phyloP scores from a whole-genome alignment of 345 rosid genomes.

The Sonneratia caseolaris region DNA sequence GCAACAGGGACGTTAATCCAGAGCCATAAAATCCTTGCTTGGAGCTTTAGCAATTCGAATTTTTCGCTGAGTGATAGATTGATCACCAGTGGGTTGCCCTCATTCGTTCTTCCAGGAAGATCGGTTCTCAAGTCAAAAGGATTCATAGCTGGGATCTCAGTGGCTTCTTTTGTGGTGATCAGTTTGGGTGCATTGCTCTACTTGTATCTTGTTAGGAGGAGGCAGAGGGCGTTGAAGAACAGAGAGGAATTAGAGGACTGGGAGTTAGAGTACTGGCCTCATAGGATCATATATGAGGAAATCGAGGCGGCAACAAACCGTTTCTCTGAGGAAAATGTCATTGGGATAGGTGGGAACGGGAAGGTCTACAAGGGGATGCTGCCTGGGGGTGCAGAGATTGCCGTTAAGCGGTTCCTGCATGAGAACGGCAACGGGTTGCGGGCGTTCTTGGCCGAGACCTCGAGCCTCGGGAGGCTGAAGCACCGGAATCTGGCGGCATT shows the following conservation, averaged over 20 bases:
- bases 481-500: constrained; percentile 58
- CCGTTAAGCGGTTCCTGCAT: constrained; percentile 59
- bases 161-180: constrained; percentile 27
- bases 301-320: constrained; percentile 49
- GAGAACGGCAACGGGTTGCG: constrained; percentile 58
- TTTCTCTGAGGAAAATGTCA: constrained; percentile 54
- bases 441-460: constrained; percentile 59
- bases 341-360: constrained; percentile 72
- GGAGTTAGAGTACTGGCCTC: constrained; percentile 94
- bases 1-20: constrained; percentile 50
- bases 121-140: constrained; percentile 28
- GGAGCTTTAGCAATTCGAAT: constrained; percentile 67
- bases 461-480: constrained; percentile 63
- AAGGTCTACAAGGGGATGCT: constrained; percentile 69
- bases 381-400: constrained; percentile 47
- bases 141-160: constrained; percentile 40
- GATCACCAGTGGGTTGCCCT: constrained; percentile 56
- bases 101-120: constrained; percentile 44
- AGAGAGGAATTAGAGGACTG: constrained; percentile 66
- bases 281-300: constrained; percentile 45
- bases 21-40: constrained; percentile 56
- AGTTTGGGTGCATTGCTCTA: constrained; percentile 17
- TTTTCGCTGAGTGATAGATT: constrained; percentile 43
- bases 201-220: constrained; percentile 33
- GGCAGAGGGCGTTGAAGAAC: constrained; percentile 20